Evolutionary conservation across 139 green algal species (phyloP).

Genomic region (Coccomyxa sp.): DNA sequence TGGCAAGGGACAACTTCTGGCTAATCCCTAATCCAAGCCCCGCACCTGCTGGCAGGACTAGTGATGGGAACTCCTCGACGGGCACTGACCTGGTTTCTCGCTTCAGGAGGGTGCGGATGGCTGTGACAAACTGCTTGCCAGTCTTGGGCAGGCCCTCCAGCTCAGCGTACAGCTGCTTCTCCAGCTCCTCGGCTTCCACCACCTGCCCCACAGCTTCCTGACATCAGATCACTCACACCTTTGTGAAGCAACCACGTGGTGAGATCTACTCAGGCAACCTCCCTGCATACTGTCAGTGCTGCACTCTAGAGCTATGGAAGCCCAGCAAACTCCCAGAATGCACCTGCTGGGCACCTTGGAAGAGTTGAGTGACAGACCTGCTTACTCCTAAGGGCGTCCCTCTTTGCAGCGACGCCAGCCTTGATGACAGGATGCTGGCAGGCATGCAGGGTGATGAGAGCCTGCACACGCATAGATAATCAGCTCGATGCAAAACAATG

Average conservation of each 20-base stretch:
- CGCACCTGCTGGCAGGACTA: no score
- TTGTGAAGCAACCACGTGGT: no score
- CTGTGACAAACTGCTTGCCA: slow-evolving; percentile 35
- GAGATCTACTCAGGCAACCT: no score
- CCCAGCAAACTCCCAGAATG: no score
- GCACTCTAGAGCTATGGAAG: no score
- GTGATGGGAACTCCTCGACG: no score
- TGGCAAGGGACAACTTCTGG: no score
- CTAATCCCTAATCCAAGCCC: no score
- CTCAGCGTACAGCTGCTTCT: slow-evolving; percentile 27
- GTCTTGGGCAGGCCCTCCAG: slow-evolving; percentile 41
- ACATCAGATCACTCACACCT: neutral
- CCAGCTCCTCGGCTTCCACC: neutral
- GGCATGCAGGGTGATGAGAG: slow-evolving; percentile 31
- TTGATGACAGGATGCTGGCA: slow-evolving; percentile 4
- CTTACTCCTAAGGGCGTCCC: slow-evolving; percentile 5
- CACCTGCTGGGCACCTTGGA: no score
- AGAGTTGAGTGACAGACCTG: slow-evolving; percentile 23
- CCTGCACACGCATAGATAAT: no score
- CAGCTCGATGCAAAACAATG: no score
- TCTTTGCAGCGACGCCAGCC: neutral
- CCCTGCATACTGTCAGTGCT: no score
- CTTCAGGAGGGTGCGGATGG: slow-evolving; percentile 28
- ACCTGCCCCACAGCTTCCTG: neutral
- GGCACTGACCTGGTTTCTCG: slow-evolving; percentile 37